These are phyloP conservation scores for Begonia masoniana DNA, from an alignment of 306 rosid genomes.

Conservation along the genomic window DNA sequence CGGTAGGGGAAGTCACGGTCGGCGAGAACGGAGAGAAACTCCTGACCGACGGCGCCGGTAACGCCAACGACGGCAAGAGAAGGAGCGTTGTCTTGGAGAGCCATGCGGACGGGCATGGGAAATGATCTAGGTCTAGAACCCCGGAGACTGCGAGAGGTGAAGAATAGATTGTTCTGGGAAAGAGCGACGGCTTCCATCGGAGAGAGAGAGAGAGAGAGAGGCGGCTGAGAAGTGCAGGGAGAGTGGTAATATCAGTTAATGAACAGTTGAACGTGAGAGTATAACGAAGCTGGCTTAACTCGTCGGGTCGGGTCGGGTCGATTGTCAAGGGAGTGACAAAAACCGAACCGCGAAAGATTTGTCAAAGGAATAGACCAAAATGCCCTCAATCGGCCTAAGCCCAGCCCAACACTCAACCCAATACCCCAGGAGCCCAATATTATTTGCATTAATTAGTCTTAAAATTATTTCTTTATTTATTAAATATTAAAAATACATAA, in stretches of 20 bases:
- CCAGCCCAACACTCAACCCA: too few relatives aligned
- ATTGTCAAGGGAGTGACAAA: too few relatives aligned
- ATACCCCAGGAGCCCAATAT: too few relatives aligned
- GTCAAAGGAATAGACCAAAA: too few relatives aligned
- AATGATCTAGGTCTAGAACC: slow-evolving; percentile 10
- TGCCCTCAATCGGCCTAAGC: too few relatives aligned
- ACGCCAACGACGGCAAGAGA: slow-evolving; percentile 87
- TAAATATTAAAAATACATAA: too few relatives aligned
- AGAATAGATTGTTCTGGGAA: slow-evolving; percentile 8
- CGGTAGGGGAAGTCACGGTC: slow-evolving; percentile 91
- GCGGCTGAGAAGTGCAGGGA: slow-evolving; percentile 18
- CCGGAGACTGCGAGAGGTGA: slow-evolving; percentile 13
- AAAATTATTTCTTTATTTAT: too few relatives aligned
- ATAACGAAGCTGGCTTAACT: too few relatives aligned
- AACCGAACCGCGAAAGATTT: too few relatives aligned
- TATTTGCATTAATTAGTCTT: too few relatives aligned
- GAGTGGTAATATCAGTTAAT: not conserved
- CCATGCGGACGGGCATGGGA: slow-evolving; percentile 40
- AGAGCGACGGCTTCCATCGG: slow-evolving; percentile 12
- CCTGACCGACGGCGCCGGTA: slow-evolving; percentile 98
- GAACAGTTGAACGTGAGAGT: too few relatives aligned
- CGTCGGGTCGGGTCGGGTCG: too few relatives aligned
- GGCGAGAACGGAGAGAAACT: slow-evolving; percentile 83
- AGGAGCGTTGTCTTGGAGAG: slow-evolving; percentile 59
- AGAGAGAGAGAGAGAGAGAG: slow-evolving; percentile 29